A percentile compares a stretch with the other conserved stretches of the same genome.
Conservation (phyloP, 1,284 basidiomycete species). For the Sphaerobolus stellatus region DNA sequence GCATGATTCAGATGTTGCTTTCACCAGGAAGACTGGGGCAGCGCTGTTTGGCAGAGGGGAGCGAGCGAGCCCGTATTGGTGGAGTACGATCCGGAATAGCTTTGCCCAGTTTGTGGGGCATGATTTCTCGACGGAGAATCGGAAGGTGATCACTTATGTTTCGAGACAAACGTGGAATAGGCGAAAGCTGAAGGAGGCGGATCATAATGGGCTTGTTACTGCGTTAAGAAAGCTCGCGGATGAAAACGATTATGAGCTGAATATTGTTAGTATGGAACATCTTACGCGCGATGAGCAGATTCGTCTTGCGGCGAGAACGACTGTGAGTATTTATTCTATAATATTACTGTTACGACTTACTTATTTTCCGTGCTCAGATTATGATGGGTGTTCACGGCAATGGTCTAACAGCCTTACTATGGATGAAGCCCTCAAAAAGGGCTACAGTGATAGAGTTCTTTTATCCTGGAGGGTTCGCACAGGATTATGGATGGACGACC, state of each 20-base stretch:
- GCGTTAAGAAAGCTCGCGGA: conserved; percentile 66
- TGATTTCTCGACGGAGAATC: conserved; percentile 14
- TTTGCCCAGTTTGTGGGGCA: conserved; percentile 70
- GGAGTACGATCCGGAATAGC: conserved; percentile 71
- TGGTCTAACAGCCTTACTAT: conserved; percentile 73
- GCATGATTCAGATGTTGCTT: conserved; percentile 62
- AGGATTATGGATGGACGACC: conserved; percentile 78
- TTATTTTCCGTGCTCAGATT: conserved; percentile 43
- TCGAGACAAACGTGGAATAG: conserved; percentile 85
- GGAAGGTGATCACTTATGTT: conserved; percentile 79
- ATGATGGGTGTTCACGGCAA: conserved; percentile 81
- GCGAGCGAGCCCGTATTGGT: conserved; percentile 81
- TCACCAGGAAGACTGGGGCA: conserved; percentile 71
- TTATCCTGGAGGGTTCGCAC: conserved; percentile 73
- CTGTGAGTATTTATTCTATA: conserved; percentile 50
- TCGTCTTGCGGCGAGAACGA: conserved; percentile 72
- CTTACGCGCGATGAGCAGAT: conserved; percentile 78
- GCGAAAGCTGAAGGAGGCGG: conserved; percentile 61
- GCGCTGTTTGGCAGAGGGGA: conserved; percentile 71
- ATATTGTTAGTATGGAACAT: conserved; percentile 81
- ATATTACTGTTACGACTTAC: conserved; percentile 4
- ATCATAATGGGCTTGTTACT: conserved; percentile 65
- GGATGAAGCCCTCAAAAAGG: conserved; percentile 68
- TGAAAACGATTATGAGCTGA: conserved; percentile 78
- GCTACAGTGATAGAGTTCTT: conserved; percentile 84